phyloP scores from a whole-genome alignment of 164 flowering plant genomes.

The Macadamia tetraphylla region DNA sequence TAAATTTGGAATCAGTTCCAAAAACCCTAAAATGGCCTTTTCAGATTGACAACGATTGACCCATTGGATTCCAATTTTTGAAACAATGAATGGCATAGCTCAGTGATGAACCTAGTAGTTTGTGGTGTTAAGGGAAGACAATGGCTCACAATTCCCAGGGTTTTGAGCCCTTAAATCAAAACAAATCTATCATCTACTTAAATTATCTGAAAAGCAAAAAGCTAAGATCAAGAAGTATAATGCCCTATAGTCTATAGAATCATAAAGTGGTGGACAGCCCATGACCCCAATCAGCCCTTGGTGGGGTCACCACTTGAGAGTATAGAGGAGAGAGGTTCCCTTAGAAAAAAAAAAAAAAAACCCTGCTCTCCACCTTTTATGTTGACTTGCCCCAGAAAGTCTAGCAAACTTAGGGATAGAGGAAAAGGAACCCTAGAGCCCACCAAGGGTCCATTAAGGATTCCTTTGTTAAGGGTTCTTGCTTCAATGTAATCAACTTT shows the following conservation, averaged over 20 bases:
- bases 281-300: background rate
- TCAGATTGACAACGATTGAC: too few species aligned
- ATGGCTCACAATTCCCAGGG: too few species aligned
- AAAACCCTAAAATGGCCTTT: too few species aligned
- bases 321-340: background rate
- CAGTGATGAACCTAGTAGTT: too few species aligned
- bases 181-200: too few species aligned
- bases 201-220: background rate
- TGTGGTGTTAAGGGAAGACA: too few species aligned
- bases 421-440: constrained; percentile 1
- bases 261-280: background rate
- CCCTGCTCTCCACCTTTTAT: constrained; percentile 1
- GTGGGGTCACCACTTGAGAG: background rate
- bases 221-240: background rate
- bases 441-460: background rate
- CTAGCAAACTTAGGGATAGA: constrained; percentile 3
- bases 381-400: constrained; percentile 5
- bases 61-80: too few species aligned
- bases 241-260: background rate
- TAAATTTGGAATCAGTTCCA: too few species aligned
- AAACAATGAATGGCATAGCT: too few species aligned
- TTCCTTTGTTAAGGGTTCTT: constrained; percentile 1
- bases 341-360: background rate
- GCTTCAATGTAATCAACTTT: background rate
- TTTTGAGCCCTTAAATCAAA: too few species aligned